phyloP scores from a whole-genome alignment of 169 alveolate species.

The Besnoitia besnoiti region DNA sequence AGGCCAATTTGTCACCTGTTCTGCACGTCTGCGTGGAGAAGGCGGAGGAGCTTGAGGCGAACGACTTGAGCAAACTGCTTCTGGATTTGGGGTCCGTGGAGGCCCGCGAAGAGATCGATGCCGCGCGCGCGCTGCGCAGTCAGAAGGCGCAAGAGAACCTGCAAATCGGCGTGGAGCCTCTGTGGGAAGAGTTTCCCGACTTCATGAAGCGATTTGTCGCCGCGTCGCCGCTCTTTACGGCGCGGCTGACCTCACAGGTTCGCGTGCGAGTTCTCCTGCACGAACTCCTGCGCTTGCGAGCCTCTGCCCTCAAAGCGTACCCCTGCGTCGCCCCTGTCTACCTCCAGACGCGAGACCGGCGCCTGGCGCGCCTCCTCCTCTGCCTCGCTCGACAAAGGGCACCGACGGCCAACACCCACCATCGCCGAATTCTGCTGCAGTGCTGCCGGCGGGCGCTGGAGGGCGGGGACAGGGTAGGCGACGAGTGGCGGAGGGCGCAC shows the following conservation, averaged over 20 bases:
- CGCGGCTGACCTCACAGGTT: background rate
- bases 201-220: background rate
- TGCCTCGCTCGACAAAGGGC: background rate
- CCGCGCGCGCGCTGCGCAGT: background rate
- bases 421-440: background rate
- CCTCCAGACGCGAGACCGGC: background rate
- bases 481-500: background rate
- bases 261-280: background rate
- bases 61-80: constrained; percentile 9
- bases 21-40: background rate
- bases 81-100: constrained; percentile 28
- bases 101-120: constrained; percentile 19
- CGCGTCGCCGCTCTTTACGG: background rate
- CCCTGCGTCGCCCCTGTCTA: background rate
- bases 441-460: background rate
- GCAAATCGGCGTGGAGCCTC: background rate
- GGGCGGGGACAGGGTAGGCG: too few species aligned
- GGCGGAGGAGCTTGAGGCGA: constrained; percentile 36
- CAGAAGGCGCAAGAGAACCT: background rate
- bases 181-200: constrained; percentile 20
- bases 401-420: background rate
- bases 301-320: constrained; percentile 16
- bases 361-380: background rate
- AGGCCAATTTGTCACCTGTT: constrained; percentile 14
- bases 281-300: background rate